Evolutionary conservation across 139 green algal genomes (phyloP), one percentile per base, ranked within the genome.

Genomic region (Eudorina sp.): DNA sequence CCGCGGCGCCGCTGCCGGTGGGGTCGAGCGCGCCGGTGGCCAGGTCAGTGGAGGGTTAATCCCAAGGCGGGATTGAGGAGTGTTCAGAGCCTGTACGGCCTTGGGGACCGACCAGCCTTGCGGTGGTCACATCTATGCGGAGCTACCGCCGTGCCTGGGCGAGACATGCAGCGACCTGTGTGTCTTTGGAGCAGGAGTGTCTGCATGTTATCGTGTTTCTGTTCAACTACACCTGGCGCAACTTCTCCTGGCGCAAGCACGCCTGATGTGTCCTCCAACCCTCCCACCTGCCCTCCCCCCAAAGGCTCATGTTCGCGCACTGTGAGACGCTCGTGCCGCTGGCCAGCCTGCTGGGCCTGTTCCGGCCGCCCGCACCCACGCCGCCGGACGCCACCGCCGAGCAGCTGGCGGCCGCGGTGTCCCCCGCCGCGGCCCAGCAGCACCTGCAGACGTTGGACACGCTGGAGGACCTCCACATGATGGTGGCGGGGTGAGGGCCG

Each of bases 281-380:
- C n/a, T n/a, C n/a, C n/a, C n/a, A n/a, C n/a, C n/a, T n/a, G n/a
- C n/a, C n/a, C n/a, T n/a, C 18, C 41, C 25, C 38, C 29, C 46
- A 14, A 34, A 88, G 82, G 64, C 80, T 95, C 70, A 83, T 91
- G 82, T 95, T 95, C 84, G 92, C 90, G 25, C 92, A 95, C 81
- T 92, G 87, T 31, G 92, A 95, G 89, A 95, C 92, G 36, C 75
- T 95, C 21, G 89, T 93, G 13, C 92, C 92, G 0, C 78, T 95
- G 48, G 89, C 88, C 0, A 82, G 89, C 2, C 80, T 95, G 43
- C 66, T 95, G 53, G 92, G 92, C 1, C 84, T 95, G 19, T 95
- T 95, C 70, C n/a, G 29, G 18, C 89, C 89, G 11, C 38, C 46
- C 13, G 38, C 27, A 19, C 25, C 25, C 23, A 46, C 73, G 31